phyloP scores from a whole-genome alignment of 768 basidiomycete species.

The Chlorophyllum brunneum region DNA sequence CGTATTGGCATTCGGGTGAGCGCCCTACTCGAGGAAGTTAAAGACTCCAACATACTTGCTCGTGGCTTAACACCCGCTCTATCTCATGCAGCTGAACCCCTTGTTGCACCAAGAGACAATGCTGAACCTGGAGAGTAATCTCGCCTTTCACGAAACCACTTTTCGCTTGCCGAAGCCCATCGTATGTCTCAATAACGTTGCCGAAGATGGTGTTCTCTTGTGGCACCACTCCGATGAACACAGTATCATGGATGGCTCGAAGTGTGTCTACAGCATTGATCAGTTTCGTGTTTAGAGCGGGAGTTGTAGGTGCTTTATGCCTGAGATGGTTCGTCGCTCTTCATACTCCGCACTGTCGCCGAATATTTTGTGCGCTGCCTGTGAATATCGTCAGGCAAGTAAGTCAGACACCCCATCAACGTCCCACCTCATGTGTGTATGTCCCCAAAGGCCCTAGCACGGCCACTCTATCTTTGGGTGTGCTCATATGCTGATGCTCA shows the following conservation, averaged over 20 bases:
- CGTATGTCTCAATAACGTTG: conserved; percentile 71
- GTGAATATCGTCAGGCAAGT: neutral
- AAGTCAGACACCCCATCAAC: neutral
- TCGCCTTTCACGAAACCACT: conserved; percentile 57
- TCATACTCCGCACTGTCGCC: conserved; percentile 29
- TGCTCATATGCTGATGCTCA: neutral
- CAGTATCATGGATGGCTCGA: conserved; percentile 35
- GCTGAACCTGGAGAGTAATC: conserved; percentile 55
- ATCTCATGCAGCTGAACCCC: conserved; percentile 57
- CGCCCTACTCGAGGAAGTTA: neutral
- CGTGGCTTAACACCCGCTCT: conserved; percentile 66
- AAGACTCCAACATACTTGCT: conserved; percentile 51
- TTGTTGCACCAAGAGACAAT: conserved; percentile 61
- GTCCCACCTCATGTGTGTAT: conserved; percentile 54
- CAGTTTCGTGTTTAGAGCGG: neutral
- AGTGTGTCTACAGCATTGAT: conserved; percentile 48
- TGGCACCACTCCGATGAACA: conserved; percentile 63
- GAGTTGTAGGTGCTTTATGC: conserved; percentile 16
- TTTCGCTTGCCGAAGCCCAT: conserved; percentile 47
- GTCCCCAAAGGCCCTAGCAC: conserved; percentile 70
- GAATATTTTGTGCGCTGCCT: conserved; percentile 41
- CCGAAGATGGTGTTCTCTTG: conserved; percentile 81
- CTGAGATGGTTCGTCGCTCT: conserved; percentile 32
- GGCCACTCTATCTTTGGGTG: conserved; percentile 33
- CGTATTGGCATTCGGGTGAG: neutral